Conservation (phyloP, 108 stramenopile genomes). For the Pseudonitzschia delicatissima region DNA sequence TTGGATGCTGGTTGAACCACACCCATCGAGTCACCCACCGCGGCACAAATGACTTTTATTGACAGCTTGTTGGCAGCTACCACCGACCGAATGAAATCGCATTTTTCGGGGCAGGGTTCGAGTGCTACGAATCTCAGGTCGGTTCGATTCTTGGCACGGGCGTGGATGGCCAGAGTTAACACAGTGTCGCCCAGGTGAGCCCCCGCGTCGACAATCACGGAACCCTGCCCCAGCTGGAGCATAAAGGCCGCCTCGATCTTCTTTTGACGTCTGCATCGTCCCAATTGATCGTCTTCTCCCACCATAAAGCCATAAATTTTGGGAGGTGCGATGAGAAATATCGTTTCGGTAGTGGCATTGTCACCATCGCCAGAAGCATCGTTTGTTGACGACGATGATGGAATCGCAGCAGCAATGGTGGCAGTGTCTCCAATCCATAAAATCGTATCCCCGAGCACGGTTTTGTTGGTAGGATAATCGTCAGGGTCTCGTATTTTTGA, state of each 20-base stretch:
- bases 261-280: not conserved
- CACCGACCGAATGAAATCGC: not conserved
- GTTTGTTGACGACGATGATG: not conserved
- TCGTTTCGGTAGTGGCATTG: not conserved
- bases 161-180: not conserved
- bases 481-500: slow-evolving; percentile 1
- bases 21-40: not conserved
- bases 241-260: not conserved
- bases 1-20: not conserved
- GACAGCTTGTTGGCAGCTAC: not conserved
- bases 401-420: not conserved
- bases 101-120: slow-evolving; percentile 1
- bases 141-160: not conserved
- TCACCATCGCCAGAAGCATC: not conserved
- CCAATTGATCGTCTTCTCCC: not conserved
- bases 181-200: slow-evolving; percentile 5
- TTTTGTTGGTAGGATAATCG: not conserved
- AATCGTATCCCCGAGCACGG: not conserved
- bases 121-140: not conserved
- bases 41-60: not conserved
- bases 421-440: not conserved
- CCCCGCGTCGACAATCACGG: not conserved
- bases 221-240: not conserved
- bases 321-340: not conserved
- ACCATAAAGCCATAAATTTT: not conserved